phyloP scores from a whole-genome alignment of 202 grass and related monocot species.

The Zoysia matrella region DNA sequence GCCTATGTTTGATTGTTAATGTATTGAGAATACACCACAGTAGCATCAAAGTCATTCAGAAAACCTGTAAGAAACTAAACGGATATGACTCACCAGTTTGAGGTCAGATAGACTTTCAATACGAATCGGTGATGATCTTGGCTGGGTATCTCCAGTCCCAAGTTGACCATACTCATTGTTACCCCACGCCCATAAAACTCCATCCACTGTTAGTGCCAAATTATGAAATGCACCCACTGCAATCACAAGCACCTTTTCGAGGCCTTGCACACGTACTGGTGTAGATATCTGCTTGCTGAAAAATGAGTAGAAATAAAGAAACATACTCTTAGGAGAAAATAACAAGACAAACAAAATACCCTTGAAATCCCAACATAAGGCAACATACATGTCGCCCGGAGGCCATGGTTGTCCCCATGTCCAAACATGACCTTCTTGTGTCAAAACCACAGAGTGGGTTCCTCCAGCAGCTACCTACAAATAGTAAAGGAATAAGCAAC shows the following conservation, averaged over 20 bases:
- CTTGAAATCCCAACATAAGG: constrained; percentile 22
- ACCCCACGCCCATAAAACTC: constrained; percentile 95
- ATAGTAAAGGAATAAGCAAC: constrained; percentile 28
- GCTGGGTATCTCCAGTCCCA: constrained; percentile 92
- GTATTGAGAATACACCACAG: constrained; percentile 8
- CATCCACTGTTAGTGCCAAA: constrained; percentile 80
- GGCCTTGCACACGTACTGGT: constrained; percentile 91
- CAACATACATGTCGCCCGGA: constrained; percentile 90
- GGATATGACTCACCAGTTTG: constrained; percentile 61
- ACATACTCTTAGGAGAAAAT: constrained; percentile 33
- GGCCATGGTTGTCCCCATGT: constrained; percentile 99
- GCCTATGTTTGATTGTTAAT: constrained; percentile 10
- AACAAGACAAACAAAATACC: constrained; percentile 1
- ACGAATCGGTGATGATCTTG: constrained; percentile 77
- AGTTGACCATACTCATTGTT: constrained; percentile 98
- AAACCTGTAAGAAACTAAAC: constrained; percentile 18
- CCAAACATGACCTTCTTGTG: constrained; percentile 94
- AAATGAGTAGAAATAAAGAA: not conserved
- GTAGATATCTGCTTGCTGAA: constrained; percentile 92
- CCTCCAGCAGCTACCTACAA: constrained; percentile 95
- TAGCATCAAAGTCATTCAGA: constrained; percentile 1
- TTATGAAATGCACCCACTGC: constrained; percentile 99
- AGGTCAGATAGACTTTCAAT: constrained; percentile 77
- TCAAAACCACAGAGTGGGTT: constrained; percentile 92
- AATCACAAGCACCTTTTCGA: constrained; percentile 74